phyloP scores from a whole-genome alignment of 345 rosid genomes.

The Hirschfeldia incana region DNA sequence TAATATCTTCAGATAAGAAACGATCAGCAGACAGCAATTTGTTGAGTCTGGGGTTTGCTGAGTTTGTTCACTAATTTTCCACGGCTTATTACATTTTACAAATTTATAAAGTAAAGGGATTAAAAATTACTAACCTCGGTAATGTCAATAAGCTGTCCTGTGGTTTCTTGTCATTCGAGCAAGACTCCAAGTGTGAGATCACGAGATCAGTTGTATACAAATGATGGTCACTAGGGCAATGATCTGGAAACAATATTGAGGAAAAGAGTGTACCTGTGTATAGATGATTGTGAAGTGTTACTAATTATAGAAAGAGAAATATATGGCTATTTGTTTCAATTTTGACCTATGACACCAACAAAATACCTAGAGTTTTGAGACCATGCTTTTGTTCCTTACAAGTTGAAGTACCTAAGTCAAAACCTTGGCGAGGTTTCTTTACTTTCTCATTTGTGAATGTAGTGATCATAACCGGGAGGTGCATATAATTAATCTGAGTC shows the following conservation, averaged over 20 bases:
- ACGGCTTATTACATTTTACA: conserved; percentile 26
- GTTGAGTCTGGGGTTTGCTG: neutral
- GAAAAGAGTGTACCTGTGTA: conserved; percentile 88
- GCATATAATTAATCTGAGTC: conserved; percentile 69
- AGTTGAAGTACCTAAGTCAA: conserved; percentile 73
- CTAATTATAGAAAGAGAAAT: neutral
- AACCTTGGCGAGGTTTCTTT: conserved; percentile 84
- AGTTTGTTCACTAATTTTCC: conserved; percentile 15
- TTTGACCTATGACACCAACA: neutral
- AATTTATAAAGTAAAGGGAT: conserved; percentile 17
- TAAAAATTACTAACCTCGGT: conserved; percentile 19
- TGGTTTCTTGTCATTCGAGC: conserved; percentile 43
- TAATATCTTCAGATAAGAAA: conserved; percentile 7
- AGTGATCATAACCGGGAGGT: conserved; percentile 75
- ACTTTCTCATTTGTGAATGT: conserved; percentile 82
- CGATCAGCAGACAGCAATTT: neutral
- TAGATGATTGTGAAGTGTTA: conserved; percentile 12
- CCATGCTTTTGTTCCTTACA: conserved; percentile 82
- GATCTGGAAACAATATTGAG: conserved; percentile 93
- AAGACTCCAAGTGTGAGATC: conserved; percentile 66
- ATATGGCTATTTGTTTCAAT: neutral
- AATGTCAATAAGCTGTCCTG: conserved; percentile 29
- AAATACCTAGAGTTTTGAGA: conserved; percentile 48
- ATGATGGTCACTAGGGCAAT: conserved; percentile 61
- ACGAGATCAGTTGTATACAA: conserved; percentile 88